Evolutionary conservation across 2,329 filamentous ascomycete species (phyloP), one percentile per base, ranked within the genome.

Genomic region (Aureobasidium sp.): DNA sequence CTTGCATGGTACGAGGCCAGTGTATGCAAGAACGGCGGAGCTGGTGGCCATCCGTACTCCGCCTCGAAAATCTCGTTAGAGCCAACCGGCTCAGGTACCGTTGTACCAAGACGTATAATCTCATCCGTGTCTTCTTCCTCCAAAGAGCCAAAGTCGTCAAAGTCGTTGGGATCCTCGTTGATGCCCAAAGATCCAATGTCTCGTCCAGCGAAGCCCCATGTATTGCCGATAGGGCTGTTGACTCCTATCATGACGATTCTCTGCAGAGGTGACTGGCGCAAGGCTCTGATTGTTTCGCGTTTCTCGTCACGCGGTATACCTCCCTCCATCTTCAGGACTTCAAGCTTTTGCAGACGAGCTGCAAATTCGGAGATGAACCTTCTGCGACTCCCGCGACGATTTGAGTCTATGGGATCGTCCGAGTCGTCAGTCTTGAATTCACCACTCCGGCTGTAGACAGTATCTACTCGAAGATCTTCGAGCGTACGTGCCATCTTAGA

Each of bases 171-270:
- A n/a, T 55, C 62, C 36, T 63, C 62, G 47, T 63, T 59, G 25
- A 63, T 52, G 31, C 74, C 73, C 2, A 73, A 62, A 2, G 65
- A 64, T 31, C 67, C 67, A 1, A 77, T 64, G 29, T 73, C 70
- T 1, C 66, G 58, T 1, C 75, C 77, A 20, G 71, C 65, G 0
- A 57, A 52, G 3, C 76, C 77, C 78, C 78, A 79, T 1, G 74
- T 77, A 57, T 80, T 80, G 6, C 77, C 78, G 3, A 76, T 65
- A 0, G 77, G 75, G 37, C 72, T 76, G 11, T 71, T 72, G 2
- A 76, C 71, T 6, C 77, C 77, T 25, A 80, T 79, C 65, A 79
- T 70, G 22, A 79, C 76, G 15, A 79, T 67, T 64, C 79, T 79
- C 63, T 75, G 69, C 5, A 80, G 62, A 0, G 74, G 73, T 51